A percentile compares a stretch with the other conserved stretches of the same genome.
Evolutionary conservation across 768 basidiomycete genomes (phyloP).

Genomic region (Boletellus ananas): DNA sequence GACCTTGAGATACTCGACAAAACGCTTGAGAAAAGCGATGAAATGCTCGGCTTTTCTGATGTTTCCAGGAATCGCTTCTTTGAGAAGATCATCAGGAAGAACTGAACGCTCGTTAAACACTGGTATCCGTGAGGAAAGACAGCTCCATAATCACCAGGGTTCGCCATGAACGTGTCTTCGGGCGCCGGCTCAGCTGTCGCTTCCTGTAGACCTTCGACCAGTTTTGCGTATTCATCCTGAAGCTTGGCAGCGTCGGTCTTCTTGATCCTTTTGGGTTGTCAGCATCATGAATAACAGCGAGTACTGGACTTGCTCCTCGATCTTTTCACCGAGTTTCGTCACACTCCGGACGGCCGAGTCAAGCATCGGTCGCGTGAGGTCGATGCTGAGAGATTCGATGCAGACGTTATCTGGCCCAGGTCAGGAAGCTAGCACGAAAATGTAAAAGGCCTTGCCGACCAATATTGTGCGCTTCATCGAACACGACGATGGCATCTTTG

Average conservation of each 20-base stretch:
- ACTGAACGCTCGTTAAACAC: conserved; percentile 42
- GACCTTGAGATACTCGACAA: conserved; percentile 98
- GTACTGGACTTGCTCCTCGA: conserved; percentile 73
- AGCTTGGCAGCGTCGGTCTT: conserved; percentile 88
- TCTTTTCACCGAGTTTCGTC: conserved; percentile 79
- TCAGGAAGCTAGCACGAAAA: conserved; percentile 1
- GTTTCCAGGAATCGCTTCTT: conserved; percentile 96
- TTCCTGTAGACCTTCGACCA: conserved; percentile 92
- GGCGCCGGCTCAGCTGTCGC: conserved; percentile 51
- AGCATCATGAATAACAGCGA: neutral
- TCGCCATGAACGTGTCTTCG: conserved; percentile 84
- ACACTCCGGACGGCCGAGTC: conserved; percentile 92
- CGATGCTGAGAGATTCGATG: conserved; percentile 96
- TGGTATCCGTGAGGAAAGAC: neutral
- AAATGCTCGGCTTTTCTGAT: conserved; percentile 99
- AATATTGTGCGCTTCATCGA: conserved; percentile 99
- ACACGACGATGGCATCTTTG: conserved; percentile 97
- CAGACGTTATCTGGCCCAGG: conserved; percentile 82
- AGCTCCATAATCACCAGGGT: conserved; percentile 61
- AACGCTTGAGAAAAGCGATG: conserved; percentile 95
- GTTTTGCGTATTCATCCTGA: conserved; percentile 93
- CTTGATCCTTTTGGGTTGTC: conserved; percentile 68
- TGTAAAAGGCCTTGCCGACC: conserved; percentile 45
- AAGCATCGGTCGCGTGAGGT: conserved; percentile 95
- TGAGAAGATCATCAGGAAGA: conserved; percentile 89